Evolutionary conservation across 2,329 filamentous ascomycete species (phyloP).

Genomic region (Colletotrichum tofieldiae): DNA sequence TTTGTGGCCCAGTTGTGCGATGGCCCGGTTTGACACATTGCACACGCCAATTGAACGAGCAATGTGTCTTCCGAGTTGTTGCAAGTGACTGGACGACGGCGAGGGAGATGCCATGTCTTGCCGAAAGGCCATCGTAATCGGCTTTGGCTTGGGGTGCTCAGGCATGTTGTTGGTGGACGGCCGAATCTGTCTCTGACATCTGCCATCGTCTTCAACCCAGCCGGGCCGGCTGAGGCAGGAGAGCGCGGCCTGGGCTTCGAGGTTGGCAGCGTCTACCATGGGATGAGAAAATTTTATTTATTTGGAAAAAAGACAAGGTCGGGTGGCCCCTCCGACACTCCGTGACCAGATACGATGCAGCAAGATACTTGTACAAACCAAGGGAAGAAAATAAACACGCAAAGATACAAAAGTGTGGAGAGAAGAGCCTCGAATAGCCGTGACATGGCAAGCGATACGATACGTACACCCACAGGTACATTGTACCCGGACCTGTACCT

Average conservation of each 20-base stretch:
- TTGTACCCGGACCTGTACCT: background rate
- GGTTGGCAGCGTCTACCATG: background rate
- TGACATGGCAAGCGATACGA: slow-evolving; percentile 14
- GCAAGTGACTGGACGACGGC: background rate
- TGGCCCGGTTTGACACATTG: background rate
- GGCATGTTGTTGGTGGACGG: background rate
- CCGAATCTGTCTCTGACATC: slow-evolving; percentile 6
- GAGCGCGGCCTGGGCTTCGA: background rate
- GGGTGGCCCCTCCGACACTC: slow-evolving; percentile 31
- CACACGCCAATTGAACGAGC: background rate
- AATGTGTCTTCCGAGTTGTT: background rate
- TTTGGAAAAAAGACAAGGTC: slow-evolving; percentile 1
- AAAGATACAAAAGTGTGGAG: slow-evolving; percentile 21
- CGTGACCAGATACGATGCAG: slow-evolving; percentile 24
- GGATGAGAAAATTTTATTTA: slow-evolving; percentile 3
- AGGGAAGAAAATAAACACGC: background rate
- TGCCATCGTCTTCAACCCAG: slow-evolving; percentile 16
- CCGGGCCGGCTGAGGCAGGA: slow-evolving; percentile 28
- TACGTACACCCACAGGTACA: slow-evolving; percentile 7
- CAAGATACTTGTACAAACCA: slow-evolving; percentile 15
- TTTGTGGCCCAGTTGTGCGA: background rate
- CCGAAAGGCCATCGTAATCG: slow-evolving; percentile 10
- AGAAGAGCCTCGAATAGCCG: slow-evolving; percentile 43
- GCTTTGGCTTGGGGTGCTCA: slow-evolving; percentile 5
- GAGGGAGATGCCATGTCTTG: slow-evolving; percentile 4